A percentile compares a stretch with the other conserved stretches of the same genome.
Evolutionary conservation across 495 filamentous ascomycete species (phyloP).

Genomic region (Thermothielavioides terrestris): DNA sequence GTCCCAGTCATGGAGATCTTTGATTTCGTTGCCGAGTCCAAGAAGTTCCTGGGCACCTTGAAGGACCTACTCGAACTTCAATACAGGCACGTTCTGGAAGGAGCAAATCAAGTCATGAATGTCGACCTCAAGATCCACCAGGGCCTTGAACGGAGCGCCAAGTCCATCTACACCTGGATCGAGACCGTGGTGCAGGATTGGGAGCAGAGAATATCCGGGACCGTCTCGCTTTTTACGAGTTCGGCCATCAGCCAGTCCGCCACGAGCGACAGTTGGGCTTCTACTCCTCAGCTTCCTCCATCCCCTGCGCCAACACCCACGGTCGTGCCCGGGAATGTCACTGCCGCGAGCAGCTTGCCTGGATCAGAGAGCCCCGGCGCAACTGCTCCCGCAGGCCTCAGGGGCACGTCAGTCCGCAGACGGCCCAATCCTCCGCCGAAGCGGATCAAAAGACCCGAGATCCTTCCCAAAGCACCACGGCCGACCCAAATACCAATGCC

Average conservation of each 20-base stretch:
- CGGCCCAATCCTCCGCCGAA: slow-evolving; percentile 13
- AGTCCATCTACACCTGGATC: slow-evolving; percentile 24
- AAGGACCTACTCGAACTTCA: slow-evolving; percentile 23
- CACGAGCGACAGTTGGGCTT: slow-evolving; percentile 15
- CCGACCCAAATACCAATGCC: slow-evolving; percentile 19
- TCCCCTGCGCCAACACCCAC: slow-evolving; percentile 22
- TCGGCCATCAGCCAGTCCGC: slow-evolving; percentile 1
- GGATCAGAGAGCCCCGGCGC: slow-evolving; percentile 4
- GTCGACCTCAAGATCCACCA: slow-evolving; percentile 22
- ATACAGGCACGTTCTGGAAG: slow-evolving; percentile 22
- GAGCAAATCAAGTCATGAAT: slow-evolving; percentile 5
- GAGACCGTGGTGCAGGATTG: slow-evolving; percentile 25
- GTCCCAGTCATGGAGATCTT: slow-evolving; percentile 28
- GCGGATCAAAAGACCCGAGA: slow-evolving; percentile 14
- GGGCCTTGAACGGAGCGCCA: slow-evolving; percentile 20
- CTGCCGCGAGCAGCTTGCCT: neutral
- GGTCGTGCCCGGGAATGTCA: slow-evolving; percentile 3
- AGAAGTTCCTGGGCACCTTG: slow-evolving; percentile 16
- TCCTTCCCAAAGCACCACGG: slow-evolving; percentile 10
- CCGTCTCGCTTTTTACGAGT: slow-evolving; percentile 13
- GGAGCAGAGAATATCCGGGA: slow-evolving; percentile 17
- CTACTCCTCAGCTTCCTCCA: slow-evolving; percentile 14
- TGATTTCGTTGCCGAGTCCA: slow-evolving; percentile 24
- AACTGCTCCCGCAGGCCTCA: neutral
- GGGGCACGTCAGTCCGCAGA: slow-evolving; percentile 3